Base-by-base conservation (phyloP, 345 rosid species). In the Nasturtium officinale region DNA sequence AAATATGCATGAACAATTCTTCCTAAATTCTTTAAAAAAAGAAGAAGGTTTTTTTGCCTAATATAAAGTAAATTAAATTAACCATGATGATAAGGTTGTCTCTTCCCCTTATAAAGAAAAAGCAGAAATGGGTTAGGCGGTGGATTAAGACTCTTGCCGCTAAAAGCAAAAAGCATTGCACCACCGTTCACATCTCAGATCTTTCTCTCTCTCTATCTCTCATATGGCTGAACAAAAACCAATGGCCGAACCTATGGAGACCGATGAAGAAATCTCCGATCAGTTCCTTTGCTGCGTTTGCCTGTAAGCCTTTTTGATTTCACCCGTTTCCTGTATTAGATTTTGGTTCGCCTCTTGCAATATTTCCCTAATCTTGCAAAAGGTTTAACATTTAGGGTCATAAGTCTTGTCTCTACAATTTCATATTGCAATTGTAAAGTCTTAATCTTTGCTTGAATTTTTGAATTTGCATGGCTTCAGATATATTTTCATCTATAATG, bases 211-310 rank as follows among this genome's bases (percentile, higher is more conserved):
- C 43, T 35, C 25, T 23, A 2, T 1, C 16, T 37, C 5, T 35
- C 9, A 40, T 4, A 40, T 43, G 48, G 48, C 48, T 5, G 48
- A 43, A n/a, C 48, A 1, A 2, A 43, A 43, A 43, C n/a, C 48
- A 45, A n/a, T 38, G 32, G 32, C 50, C 33, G 7, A 60, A 61
- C 25, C 70, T 5, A 71, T 66, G 78, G 71, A 23, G 25, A 2
- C 64, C 46, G 48, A 28, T 15, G 82, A 82, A 77, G 82, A 83
- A 55, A 58, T 85, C 78, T 37, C 87, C 52, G 83, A 83, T 2
- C 69, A 79, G 29, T 89, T 89, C 70, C 20, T 66, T 48, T 91
- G 96, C 69, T 84, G 88, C 82, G 72, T 91, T 62, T 89, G 96
- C 82, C 76, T 85, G 97, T 89, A 76, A 82, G 83, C 66, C 0